Conservation (phyloP, 208 protist species). For the Leishmania mexicana region DNA sequence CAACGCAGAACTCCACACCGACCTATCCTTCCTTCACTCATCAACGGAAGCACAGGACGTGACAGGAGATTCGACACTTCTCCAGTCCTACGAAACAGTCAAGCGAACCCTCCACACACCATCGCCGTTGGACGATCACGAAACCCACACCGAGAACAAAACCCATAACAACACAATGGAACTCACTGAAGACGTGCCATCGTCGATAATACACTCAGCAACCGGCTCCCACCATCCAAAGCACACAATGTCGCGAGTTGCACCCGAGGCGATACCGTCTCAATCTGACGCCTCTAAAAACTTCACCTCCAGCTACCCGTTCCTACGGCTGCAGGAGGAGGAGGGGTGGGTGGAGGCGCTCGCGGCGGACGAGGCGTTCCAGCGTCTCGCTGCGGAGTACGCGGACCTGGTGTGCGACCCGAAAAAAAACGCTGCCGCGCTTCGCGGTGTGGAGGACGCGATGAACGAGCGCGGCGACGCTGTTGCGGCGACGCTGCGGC, state of each 20-base stretch:
- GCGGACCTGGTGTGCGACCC: constrained; percentile 13
- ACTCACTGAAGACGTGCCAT: background rate
- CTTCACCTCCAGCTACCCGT: constrained; percentile 14
- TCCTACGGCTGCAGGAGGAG: constrained; percentile 33
- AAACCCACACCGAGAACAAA: background rate
- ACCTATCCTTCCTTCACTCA: constrained; percentile 15
- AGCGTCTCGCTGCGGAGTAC: constrained; percentile 3
- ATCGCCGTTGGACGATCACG: too few species aligned
- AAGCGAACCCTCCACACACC: too few species aligned
- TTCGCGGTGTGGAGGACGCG: constrained; percentile 9
- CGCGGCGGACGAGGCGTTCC: constrained; percentile 5
- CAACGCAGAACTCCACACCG: background rate
- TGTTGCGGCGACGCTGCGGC: constrained; percentile 5
- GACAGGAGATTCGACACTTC: background rate
- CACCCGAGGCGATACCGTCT: background rate
- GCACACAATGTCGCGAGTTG: background rate
- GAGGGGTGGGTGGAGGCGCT: constrained; percentile 18
- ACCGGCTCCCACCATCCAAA: too few species aligned
- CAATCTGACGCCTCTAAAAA: background rate
- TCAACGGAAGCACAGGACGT: background rate
- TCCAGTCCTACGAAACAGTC: too few species aligned
- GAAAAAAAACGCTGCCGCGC: background rate
- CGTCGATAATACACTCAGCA: background rate
- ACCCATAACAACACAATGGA: background rate
- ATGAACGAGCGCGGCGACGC: constrained; percentile 26